These are phyloP conservation scores for Penicillium roqueforti DNA, from an alignment of 495 filamentous ascomycete species.

Conservation along the genomic window DNA sequence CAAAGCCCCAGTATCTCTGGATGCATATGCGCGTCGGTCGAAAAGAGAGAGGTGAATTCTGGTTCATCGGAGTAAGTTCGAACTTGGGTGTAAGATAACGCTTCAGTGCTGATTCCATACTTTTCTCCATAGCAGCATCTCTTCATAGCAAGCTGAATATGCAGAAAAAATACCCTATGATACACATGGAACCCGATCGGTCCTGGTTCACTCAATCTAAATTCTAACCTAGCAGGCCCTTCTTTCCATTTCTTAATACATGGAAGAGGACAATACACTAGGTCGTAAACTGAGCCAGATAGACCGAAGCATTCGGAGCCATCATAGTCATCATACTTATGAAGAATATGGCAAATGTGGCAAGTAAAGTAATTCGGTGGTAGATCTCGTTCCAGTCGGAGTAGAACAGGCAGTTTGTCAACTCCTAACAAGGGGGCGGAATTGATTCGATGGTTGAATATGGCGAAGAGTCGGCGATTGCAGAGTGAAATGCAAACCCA, in stretches of 20 bases:
- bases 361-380: conserved; percentile 2
- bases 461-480: conserved; percentile 2
- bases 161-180: not conserved
- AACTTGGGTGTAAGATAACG: conserved; percentile 3
- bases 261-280: not conserved
- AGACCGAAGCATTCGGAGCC: not conserved
- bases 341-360: not conserved
- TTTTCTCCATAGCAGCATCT: not conserved
- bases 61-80: not conserved
- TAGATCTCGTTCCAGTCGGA: conserved; percentile 4
- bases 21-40: conserved; percentile 1
- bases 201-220: not conserved
- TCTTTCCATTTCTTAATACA: not conserved
- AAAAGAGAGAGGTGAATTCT: conserved; percentile 2
- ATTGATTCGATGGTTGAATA: not conserved
- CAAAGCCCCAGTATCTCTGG: conserved; percentile 2
- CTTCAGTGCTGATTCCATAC: not conserved
- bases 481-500: conserved; percentile 2
- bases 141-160: not conserved
- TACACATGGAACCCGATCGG: not conserved
- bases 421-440: not conserved
- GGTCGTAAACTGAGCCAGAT: not conserved
- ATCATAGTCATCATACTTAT: conserved; percentile 1
- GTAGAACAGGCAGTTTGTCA: not conserved
- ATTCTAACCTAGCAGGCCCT: no score